Conservation (phyloP, 768 basidiomycete genomes). For the Sarcodon sp. region DNA sequence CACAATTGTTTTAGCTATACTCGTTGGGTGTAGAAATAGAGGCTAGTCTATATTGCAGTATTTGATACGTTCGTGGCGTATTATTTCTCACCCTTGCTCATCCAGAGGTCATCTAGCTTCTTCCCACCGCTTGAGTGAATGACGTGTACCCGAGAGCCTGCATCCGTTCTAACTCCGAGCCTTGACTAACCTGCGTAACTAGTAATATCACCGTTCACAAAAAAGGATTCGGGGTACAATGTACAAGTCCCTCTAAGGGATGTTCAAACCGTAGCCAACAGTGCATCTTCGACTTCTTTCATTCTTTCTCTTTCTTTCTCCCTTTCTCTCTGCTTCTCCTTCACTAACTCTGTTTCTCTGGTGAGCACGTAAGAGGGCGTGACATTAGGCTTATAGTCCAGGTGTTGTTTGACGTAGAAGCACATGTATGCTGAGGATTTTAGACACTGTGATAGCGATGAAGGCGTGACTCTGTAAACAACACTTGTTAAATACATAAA, state of each 20-base stretch:
- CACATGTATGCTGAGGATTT: slow-evolving; percentile 82
- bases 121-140: no score
- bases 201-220: no score
- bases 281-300: slow-evolving; percentile 53
- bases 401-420: slow-evolving; percentile 83
- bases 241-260: no score
- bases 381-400: slow-evolving; percentile 69
- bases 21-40: no score
- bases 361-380: slow-evolving; percentile 56
- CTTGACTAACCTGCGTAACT: no score
- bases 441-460: slow-evolving; percentile 56
- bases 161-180: no score
- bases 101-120: no score
- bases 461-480: slow-evolving; percentile 47
- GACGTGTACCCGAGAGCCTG: no score
- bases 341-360: slow-evolving; percentile 52
- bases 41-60: no score
- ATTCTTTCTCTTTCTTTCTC: slow-evolving; percentile 36
- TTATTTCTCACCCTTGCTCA: no score
- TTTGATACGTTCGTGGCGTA: no score
- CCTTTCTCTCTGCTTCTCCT: slow-evolving; percentile 42
- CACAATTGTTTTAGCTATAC: background rate
- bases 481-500: slow-evolving; percentile 2
- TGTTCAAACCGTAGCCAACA: slow-evolving; percentile 31
- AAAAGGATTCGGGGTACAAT: no score